Evolutionary conservation across 1,139 yeast genomes (phyloP).

Genomic region (Geotrichum carabidarum): DNA sequence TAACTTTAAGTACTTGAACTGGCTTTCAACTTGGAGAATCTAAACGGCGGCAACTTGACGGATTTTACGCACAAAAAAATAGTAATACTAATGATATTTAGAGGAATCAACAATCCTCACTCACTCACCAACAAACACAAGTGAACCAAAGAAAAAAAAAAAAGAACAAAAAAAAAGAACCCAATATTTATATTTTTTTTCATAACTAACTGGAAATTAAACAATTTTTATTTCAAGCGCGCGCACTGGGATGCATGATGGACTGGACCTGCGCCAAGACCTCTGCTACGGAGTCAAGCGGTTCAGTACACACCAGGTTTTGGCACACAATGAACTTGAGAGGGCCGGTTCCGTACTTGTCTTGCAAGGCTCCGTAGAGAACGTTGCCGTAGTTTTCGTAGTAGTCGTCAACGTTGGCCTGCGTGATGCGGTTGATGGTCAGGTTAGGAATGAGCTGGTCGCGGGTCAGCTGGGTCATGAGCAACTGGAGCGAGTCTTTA

Average conservation of each 20-base stretch:
- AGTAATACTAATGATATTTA: neutral
- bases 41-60: constrained; percentile 14
- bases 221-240: neutral
- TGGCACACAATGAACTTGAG: constrained; percentile 25
- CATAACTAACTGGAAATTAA: neutral
- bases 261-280: neutral
- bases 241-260: neutral
- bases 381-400: constrained; percentile 18
- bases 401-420: constrained; percentile 11
- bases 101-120: neutral
- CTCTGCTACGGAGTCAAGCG: neutral
- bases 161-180: constrained; percentile 1
- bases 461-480: neutral
- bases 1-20: constrained; percentile 65
- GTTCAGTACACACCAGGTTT: constrained; percentile 9
- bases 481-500: neutral
- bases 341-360: constrained; percentile 23
- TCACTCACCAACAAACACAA: neutral
- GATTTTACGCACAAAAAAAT: neutral
- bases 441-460: constrained; percentile 5
- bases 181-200: neutral
- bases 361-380: constrained; percentile 26
- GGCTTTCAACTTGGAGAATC: constrained; percentile 73
- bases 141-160: neutral
- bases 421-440: constrained; percentile 11